Conservation (phyloP, 129 eudicot genomes). For the Flaveria bidentis region DNA sequence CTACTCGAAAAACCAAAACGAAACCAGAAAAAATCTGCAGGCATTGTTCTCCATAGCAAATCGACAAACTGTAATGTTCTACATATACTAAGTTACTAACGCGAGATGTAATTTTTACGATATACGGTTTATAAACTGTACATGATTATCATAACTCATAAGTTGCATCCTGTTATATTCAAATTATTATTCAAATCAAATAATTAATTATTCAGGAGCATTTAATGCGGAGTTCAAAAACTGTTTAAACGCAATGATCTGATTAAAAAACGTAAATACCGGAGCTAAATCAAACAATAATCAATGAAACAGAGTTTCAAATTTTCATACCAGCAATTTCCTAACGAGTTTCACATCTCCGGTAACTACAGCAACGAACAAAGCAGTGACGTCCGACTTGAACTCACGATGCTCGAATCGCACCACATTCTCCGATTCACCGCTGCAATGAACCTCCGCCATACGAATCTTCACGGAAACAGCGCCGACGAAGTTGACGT, state of each 20-base stretch:
- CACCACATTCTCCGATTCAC: conserved; percentile 57
- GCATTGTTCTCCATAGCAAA: conserved; percentile 2
- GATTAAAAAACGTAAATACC: conserved; percentile 11
- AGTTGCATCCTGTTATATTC: conserved; percentile 4
- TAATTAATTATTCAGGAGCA: conserved; percentile 10
- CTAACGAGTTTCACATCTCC: conserved; percentile 62
- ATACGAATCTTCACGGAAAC: conserved; percentile 60
- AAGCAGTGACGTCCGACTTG: conserved; percentile 73
- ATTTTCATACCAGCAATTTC: conserved; percentile 64
- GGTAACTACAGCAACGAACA: conserved; percentile 74
- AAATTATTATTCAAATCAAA: not conserved
- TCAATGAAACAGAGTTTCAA: conserved; percentile 7
- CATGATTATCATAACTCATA: too few relatives aligned
- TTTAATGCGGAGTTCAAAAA: conserved; percentile 26
- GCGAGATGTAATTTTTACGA: not conserved
- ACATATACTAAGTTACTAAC: not conserved
- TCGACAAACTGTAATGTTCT: not conserved
- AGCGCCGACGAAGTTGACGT: conserved; percentile 74
- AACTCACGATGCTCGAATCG: conserved; percentile 51
- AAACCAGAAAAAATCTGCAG: not conserved
- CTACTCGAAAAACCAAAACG: not conserved
- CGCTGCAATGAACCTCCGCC: conserved; percentile 48
- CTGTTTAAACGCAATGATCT: conserved; percentile 23
- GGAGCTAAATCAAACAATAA: conserved; percentile 2
- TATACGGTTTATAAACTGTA: too few relatives aligned